Conservation (phyloP, 805 yeast species). For the Kluyveromyces lactis region DNA sequence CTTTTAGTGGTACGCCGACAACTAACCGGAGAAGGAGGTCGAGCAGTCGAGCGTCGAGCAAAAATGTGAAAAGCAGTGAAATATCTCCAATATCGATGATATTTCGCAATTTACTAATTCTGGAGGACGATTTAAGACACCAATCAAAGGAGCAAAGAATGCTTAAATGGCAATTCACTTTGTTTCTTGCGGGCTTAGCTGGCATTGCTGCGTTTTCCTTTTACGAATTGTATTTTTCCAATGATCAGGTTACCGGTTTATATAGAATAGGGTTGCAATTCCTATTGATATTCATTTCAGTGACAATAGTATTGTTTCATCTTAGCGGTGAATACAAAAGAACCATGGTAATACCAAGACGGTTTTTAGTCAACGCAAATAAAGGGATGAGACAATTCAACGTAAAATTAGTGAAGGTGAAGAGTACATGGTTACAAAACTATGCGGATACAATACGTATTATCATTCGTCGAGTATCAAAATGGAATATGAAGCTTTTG, state of each 20-base stretch:
- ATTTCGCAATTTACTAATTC: slow-evolving; percentile 68
- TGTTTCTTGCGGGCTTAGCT: slow-evolving; percentile 33
- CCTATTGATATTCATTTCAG: slow-evolving; percentile 48
- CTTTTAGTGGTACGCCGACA: slow-evolving; percentile 1
- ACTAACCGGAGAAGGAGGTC: slow-evolving; percentile 16
- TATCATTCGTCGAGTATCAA: slow-evolving; percentile 21
- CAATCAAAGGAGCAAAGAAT: slow-evolving; percentile 70
- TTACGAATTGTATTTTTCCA: slow-evolving; percentile 32
- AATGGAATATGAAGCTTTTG: slow-evolving; percentile 12
- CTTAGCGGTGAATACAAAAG: slow-evolving; percentile 84
- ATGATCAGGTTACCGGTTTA: slow-evolving; percentile 34
- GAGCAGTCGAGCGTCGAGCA: slow-evolving; percentile 23
- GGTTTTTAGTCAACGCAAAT: slow-evolving; percentile 74
- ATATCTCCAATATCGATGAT: slow-evolving; percentile 57
- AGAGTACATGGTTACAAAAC: slow-evolving; percentile 31
- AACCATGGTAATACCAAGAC: slow-evolving; percentile 74
- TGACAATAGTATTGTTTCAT: slow-evolving; percentile 70
- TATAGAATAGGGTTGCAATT: slow-evolving; percentile 39
- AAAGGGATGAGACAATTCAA: slow-evolving; percentile 83
- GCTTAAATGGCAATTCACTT: slow-evolving; percentile 41
- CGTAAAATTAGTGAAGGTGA: slow-evolving; percentile 61
- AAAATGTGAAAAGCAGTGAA: slow-evolving; percentile 21
- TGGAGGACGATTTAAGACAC: slow-evolving; percentile 78
- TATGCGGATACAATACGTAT: slow-evolving; percentile 29
- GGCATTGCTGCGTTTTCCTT: slow-evolving; percentile 34